A percentile compares a stretch with the other conserved stretches of the same genome.
phyloP scores from a whole-genome alignment of 2,329 filamentous ascomycete species.

The Ophiostoma quercus region DNA sequence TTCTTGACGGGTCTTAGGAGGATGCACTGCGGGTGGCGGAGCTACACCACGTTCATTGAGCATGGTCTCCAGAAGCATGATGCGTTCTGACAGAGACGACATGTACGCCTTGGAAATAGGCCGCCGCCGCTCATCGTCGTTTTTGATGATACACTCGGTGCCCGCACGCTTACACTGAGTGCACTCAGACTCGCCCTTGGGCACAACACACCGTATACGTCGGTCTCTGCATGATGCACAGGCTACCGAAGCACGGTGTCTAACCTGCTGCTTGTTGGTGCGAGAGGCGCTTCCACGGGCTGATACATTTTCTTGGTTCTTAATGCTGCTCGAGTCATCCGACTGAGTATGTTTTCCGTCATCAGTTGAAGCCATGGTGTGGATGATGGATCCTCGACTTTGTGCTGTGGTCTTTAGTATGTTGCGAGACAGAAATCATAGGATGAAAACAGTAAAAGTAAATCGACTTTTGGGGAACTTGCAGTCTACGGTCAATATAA shows the following conservation, averaged over 20 bases:
- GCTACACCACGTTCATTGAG: slow-evolving; percentile 46
- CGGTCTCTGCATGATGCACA: slow-evolving; percentile 50
- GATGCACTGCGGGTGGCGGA: slow-evolving; percentile 48
- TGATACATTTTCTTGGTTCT: slow-evolving; percentile 37
- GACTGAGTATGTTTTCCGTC: slow-evolving; percentile 22
- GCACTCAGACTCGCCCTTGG: slow-evolving; percentile 46
- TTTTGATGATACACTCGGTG: slow-evolving; percentile 50
- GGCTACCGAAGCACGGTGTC: slow-evolving; percentile 49
- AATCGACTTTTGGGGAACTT: not conserved
- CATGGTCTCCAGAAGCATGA: slow-evolving; percentile 48
- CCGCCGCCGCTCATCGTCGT: slow-evolving; percentile 53
- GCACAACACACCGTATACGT: slow-evolving; percentile 48
- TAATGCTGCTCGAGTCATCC: slow-evolving; percentile 30
- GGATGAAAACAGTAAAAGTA: not conserved
- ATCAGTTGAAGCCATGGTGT: slow-evolving; percentile 21
- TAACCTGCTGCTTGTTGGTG: slow-evolving; percentile 34
- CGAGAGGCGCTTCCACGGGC: slow-evolving; percentile 30
- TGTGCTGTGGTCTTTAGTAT: not conserved
- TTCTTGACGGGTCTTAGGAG: slow-evolving; percentile 44
- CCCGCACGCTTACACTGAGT: slow-evolving; percentile 49
- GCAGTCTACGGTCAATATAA: not conserved
- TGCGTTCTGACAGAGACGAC: slow-evolving; percentile 51
- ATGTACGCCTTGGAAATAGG: slow-evolving; percentile 56
- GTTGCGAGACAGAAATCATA: not conserved
- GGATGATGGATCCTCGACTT: not conserved